Evolutionary conservation across 371 early-diverging fungal species (phyloP).

Genomic region (Batkoa obscura): DNA sequence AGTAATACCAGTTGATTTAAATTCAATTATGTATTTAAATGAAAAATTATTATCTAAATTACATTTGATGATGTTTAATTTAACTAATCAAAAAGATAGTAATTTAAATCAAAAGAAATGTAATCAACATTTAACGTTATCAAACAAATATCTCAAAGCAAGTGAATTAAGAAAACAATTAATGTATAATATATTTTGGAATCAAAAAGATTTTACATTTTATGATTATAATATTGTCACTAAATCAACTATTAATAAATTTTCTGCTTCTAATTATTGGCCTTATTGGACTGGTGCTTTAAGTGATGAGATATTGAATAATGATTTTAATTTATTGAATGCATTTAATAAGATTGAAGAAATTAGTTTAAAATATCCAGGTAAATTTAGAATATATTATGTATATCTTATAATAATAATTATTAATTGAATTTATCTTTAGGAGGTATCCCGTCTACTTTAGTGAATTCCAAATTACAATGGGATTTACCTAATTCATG

Average conservation of each 20-base stretch:
- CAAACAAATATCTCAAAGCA: conserved; percentile 9
- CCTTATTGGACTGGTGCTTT: conserved; percentile 18
- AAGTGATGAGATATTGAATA: conserved; percentile 12
- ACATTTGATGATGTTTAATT: conserved; percentile 12
- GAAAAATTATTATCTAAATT: conserved; percentile 37
- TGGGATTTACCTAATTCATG: conserved; percentile 85
- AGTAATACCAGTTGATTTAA: conserved; percentile 70
- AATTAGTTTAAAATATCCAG: conserved; percentile 11
- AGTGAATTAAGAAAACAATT: conserved; percentile 11
- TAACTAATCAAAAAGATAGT: neutral
- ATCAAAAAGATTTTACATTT: conserved; percentile 11
- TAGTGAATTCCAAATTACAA: conserved; percentile 37
- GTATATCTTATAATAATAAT: too few relatives aligned
- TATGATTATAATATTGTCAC: conserved; percentile 17
- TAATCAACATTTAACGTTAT: conserved; percentile 7
- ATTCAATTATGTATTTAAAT: conserved; percentile 56
- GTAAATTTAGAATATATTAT: conserved; percentile 5
- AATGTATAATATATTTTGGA: conserved; percentile 21
- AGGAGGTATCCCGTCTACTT: conserved; percentile 50
- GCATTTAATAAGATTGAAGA: conserved; percentile 16
- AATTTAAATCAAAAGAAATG: neutral
- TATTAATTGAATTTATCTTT: too few relatives aligned
- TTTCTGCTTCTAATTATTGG: conserved; percentile 6
- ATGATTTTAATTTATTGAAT: conserved; percentile 8
- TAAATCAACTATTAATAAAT: neutral